These are phyloP conservation scores for Prunus padus DNA, from an alignment of 306 rosid species.

Conservation along the genomic window DNA sequence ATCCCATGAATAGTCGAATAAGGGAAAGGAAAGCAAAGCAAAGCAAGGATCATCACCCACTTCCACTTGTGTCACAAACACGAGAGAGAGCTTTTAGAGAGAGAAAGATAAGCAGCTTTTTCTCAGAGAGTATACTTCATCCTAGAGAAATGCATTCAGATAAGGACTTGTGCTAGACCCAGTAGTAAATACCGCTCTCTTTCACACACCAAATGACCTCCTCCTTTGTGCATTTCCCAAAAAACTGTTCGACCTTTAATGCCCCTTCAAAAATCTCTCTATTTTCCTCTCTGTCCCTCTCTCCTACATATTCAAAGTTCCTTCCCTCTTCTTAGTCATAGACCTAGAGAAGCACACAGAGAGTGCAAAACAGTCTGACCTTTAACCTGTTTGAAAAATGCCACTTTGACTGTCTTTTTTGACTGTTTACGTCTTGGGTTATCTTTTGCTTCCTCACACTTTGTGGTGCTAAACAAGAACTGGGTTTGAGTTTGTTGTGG, in stretches of 20 bases:
- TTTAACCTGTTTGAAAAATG: slow-evolving; percentile 28
- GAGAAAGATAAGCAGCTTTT: slow-evolving; percentile 23
- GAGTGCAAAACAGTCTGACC: slow-evolving; percentile 12
- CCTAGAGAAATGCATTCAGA: slow-evolving; percentile 61
- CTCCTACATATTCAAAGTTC: slow-evolving; percentile 14
- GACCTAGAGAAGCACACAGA: slow-evolving; percentile 14
- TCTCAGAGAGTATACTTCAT: slow-evolving; percentile 26
- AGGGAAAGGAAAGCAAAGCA: slow-evolving; percentile 15
- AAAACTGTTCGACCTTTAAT: slow-evolving; percentile 35
- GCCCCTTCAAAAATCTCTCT: slow-evolving; percentile 13
- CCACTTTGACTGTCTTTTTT: slow-evolving; percentile 28
- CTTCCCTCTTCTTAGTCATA: slow-evolving; percentile 6
- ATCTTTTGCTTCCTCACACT: slow-evolving; percentile 23
- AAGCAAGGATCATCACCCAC: slow-evolving; percentile 42
- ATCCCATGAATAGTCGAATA: slow-evolving; percentile 11
- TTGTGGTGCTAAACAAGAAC: slow-evolving; percentile 16
- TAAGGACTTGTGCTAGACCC: slow-evolving; percentile 59
- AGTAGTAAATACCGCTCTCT: slow-evolving; percentile 34
- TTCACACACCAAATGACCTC: slow-evolving; percentile 28
- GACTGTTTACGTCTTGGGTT: neutral
- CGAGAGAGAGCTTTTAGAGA: slow-evolving; percentile 8
- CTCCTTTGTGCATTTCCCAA: slow-evolving; percentile 33
- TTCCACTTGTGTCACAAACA: slow-evolving; percentile 23
- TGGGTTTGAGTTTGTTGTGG: slow-evolving; percentile 30
- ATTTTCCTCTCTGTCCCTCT: slow-evolving; percentile 1